Percentiles rank a stretch among this genome's conserved stretches.
Conservation (phyloP, 768 basidiomycete genomes). For the Sutorius australiensis region DNA sequence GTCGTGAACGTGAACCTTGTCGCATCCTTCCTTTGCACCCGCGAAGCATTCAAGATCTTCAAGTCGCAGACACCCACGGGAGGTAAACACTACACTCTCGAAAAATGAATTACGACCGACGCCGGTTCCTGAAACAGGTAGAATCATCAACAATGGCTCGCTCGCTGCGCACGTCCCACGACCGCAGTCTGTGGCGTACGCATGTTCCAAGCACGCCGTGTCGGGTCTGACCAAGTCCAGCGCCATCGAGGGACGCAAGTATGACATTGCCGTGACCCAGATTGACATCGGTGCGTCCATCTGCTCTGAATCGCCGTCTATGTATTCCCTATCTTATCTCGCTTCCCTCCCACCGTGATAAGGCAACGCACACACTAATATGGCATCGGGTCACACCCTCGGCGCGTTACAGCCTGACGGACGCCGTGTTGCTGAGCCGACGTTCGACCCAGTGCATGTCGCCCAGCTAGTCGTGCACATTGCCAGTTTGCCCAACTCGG, state of each 20-base stretch:
- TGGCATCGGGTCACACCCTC: constrained; percentile 43
- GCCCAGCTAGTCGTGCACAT: constrained; percentile 69
- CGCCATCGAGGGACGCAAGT: constrained; percentile 69
- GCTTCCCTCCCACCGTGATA: neutral
- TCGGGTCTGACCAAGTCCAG: constrained; percentile 72
- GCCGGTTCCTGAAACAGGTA: constrained; percentile 36
- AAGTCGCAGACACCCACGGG: constrained; percentile 70
- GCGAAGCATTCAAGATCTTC: constrained; percentile 71
- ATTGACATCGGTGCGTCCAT: constrained; percentile 66
- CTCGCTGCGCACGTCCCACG: constrained; percentile 68
- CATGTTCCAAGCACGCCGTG: constrained; percentile 78
- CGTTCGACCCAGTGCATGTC: constrained; percentile 70
- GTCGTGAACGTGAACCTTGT: constrained; percentile 71
- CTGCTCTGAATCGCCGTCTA: too few relatives aligned
- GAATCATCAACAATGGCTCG: constrained; percentile 88
- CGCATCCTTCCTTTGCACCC: constrained; percentile 72
- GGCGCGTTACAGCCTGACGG: constrained; percentile 74
- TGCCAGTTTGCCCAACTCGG: constrained; percentile 61
- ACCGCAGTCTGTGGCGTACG: constrained; percentile 63
- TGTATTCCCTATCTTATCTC: neutral
- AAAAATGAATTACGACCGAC: neutral
- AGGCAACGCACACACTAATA: constrained; percentile 59
- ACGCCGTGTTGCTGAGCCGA: constrained; percentile 49
- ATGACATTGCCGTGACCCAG: constrained; percentile 74
- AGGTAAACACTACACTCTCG: constrained; percentile 38